Evolutionary conservation across 768 basidiomycete genomes (phyloP), one percentile per base, ranked within the genome.

Genomic region (Boletus bicolor): DNA sequence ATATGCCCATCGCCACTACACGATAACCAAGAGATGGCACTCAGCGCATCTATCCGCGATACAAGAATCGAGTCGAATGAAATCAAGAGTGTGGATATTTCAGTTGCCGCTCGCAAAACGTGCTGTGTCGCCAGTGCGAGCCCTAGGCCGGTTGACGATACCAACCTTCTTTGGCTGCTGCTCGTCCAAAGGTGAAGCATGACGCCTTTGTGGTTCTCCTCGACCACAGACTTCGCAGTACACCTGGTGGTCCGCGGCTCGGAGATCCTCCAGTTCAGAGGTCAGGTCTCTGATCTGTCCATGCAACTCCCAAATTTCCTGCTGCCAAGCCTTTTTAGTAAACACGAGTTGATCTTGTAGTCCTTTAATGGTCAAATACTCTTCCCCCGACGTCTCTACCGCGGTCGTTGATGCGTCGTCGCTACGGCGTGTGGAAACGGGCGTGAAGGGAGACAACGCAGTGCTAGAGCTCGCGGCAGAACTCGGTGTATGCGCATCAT

Each of bases 291-390:
- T 80, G 44, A 92, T 80, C 66, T 88, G 86, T 12, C 81, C 80
- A 64, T 88, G 88, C 49, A 92, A 73, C 64, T 91, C 89, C 84
- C 80, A 83, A 49, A 90, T 79, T 55, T 87, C 84, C 54, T 76
- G 80, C 63, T 89, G 86, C 85, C 86, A 90, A 21, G 79, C 80
- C 59, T 79, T 78, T 51, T 85, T 83, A 26, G 83, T 72, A 9
- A 75, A 73, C 37, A 72, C 64, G 37, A 90, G 73, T 66, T 89
- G 83, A 34, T 87, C 82, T 63, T 84, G 87, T 36, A 89, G 69
- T 19, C 76, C 72, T 56, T 77, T 76, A 38, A 87, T 75, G 32
- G 79, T 68, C 24, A 75, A 60, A 44, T 76, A 67, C 36, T 79
- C 79, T 52, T 81, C 77, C 38, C 76, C 77, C 0, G 69, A 62